Base-by-base conservation (phyloP, 257 asterid genomes). In the Avicennia marina region DNA sequence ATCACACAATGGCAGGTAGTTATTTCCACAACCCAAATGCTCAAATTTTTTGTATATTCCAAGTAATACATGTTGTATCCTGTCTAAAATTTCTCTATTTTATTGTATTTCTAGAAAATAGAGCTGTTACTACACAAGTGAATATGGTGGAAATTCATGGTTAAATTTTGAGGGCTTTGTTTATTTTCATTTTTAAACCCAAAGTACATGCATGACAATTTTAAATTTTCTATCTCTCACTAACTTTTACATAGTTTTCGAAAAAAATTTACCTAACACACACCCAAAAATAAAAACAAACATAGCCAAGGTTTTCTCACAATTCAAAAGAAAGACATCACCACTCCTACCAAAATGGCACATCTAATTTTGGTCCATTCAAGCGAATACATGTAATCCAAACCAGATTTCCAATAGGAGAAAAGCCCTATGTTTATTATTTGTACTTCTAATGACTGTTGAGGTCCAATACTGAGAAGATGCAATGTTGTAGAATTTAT, bases 361-460 rank as follows among this genome's bases (percentile, higher is more conserved):
- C 16, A 17, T 22, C 9, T 39, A 47, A 55, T 22, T 38, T 46
- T 24, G 7, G 38, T 32, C 38, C n/a, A n/a, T n/a, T n/a, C n/a
- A n/a, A n/a, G n/a, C n/a, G n/a, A n/a, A n/a, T n/a, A n/a, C n/a
- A n/a, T 38, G 29, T 47, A 29, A 26, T 53, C 33, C 22, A 13
- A 33, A 40, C 40, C 18, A 41, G 53, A 20, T 7, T 13, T 56
- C n/a, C 26, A 24, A 44, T 15, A 25, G 53, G 32, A 16, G 18
- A 27, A 53, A 26, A 27, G 18, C 72, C 62, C 50, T 25, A 52
- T 32, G 49, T 19, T 21, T 44, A 66, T 61, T 33, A 7, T 21
- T 17, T 13, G 48, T 53, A 22, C 33, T 24, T 18, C n/a, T n/a
- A n/a, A n/a, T 7, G 54, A 15, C 7, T n/a, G 39, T 6, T 11